These are phyloP conservation scores for Oxyria digyna DNA, from an alignment of 148 eudicot species.

Conservation along the genomic window DNA sequence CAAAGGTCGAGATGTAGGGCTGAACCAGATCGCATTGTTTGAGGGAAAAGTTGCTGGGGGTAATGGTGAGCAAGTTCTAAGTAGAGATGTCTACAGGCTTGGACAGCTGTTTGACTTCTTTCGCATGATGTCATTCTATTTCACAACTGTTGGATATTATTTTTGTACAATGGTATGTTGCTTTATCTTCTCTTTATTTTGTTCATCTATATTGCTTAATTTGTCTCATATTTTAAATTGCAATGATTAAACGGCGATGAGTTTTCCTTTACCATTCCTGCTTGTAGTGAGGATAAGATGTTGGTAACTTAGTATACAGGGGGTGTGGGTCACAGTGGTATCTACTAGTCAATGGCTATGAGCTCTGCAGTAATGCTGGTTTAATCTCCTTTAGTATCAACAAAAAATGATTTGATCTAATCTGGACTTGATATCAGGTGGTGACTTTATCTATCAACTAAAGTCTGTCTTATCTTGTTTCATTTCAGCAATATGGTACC, in stretches of 20 bases:
- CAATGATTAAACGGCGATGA: not conserved
- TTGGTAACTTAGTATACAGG: not conserved
- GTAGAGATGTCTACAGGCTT: conserved; percentile 90
- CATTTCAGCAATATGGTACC: not conserved
- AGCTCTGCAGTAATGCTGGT: too few relatives aligned
- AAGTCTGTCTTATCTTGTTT: not conserved
- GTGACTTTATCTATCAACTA: too few relatives aligned
- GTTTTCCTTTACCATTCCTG: not conserved
- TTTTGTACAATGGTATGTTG: conserved; percentile 89
- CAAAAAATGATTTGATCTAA: too few relatives aligned
- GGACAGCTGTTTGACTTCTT: conserved; percentile 97
- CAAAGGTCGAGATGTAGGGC: conserved; percentile 98
- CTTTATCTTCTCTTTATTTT: not conserved
- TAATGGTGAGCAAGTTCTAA: conserved; percentile 98
- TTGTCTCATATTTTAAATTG: not conserved
- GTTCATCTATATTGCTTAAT: not conserved
- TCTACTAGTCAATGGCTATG: not conserved
- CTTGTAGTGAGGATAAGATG: not conserved
- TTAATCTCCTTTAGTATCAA: too few relatives aligned
- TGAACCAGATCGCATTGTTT: conserved; percentile 92
- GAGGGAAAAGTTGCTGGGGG: conserved; percentile 99
- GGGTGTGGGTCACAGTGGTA: not conserved
- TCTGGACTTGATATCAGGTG: not conserved
- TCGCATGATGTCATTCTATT: conserved; percentile 96
- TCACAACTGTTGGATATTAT: conserved; percentile 92